These are phyloP conservation scores for Pythium vanterpoolii DNA, from an alignment of 352 stramenopile species.

Conservation along the genomic window DNA sequence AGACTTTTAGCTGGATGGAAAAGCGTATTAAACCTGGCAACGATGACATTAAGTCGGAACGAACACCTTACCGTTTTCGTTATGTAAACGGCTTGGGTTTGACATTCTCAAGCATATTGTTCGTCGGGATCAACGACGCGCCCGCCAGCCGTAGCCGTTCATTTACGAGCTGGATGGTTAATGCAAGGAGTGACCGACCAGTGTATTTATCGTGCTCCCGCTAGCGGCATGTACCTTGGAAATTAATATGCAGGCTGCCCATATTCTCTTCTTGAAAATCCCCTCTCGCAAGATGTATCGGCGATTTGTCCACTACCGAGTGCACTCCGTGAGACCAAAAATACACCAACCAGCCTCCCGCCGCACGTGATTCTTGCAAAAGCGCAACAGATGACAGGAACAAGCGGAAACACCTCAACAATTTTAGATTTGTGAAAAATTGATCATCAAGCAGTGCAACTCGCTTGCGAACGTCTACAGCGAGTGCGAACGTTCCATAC, in stretches of 20 bases:
- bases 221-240: slow-evolving; percentile 25
- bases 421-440: slow-evolving; percentile 6
- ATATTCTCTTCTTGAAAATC: slow-evolving; percentile 12
- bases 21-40: too few species aligned
- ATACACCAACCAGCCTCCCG: not conserved
- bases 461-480: not conserved
- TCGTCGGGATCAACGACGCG: slow-evolving; percentile 26
- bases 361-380: not conserved
- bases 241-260: slow-evolving; percentile 19
- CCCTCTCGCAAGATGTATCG: not conserved
- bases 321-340: not conserved
- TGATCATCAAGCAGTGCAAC: not conserved
- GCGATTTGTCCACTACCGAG: not conserved
- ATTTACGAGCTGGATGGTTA: slow-evolving; percentile 20
- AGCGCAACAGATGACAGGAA: slow-evolving; percentile 6
- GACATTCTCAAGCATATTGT: too few species aligned
- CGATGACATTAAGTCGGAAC: too few species aligned
- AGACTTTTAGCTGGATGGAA: too few species aligned
- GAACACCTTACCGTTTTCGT: too few species aligned
- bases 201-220: slow-evolving; percentile 24
- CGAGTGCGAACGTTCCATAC: not conserved
- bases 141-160: slow-evolving; percentile 16
- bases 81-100: too few species aligned
- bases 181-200: slow-evolving; percentile 22
- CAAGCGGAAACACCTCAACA: slow-evolving; percentile 4